phyloP scores from a whole-genome alignment of 768 basidiomycete genomes.

The Coprinopsis cinerea region DNA sequence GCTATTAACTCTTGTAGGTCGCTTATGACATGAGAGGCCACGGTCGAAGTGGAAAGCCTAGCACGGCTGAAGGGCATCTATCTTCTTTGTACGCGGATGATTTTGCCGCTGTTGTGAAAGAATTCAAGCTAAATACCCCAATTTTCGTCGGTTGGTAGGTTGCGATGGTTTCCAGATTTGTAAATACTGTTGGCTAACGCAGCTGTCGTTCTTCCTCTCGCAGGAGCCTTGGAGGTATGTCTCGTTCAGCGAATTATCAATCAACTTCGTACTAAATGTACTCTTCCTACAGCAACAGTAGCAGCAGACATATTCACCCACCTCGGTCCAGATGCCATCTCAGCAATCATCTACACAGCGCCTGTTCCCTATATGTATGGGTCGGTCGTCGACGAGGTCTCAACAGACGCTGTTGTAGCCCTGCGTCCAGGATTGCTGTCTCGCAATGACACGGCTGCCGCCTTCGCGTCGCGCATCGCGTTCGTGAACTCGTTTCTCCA shows the following conservation, averaged over 20 bases:
- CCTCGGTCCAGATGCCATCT: slow-evolving; percentile 21
- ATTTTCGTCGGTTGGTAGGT: slow-evolving; percentile 27
- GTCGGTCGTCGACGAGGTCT: slow-evolving; percentile 17
- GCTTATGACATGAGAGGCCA: slow-evolving; percentile 30
- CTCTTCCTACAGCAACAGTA: slow-evolving; percentile 17
- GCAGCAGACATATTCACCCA: slow-evolving; percentile 23
- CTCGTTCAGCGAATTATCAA: background rate
- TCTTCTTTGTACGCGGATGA: slow-evolving; percentile 26
- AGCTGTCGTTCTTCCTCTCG: background rate
- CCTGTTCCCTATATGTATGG: slow-evolving; percentile 22
- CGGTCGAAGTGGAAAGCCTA: slow-evolving; percentile 28
- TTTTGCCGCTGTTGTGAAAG: slow-evolving; percentile 24
- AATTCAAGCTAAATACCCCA: slow-evolving; percentile 22
- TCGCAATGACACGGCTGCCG: slow-evolving; percentile 18
- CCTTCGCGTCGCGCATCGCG: slow-evolving; percentile 15
- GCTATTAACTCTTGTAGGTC: slow-evolving; percentile 18
- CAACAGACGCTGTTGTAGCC: slow-evolving; percentile 14
- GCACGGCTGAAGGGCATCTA: slow-evolving; percentile 18
- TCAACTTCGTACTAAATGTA: background rate
- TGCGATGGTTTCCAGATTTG: background rate
- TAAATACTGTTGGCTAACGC: background rate
- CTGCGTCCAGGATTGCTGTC: slow-evolving; percentile 19
- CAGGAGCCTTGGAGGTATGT: slow-evolving; percentile 26
- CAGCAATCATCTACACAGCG: slow-evolving; percentile 23
- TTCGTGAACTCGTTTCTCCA: slow-evolving; percentile 24